Conservation (phyloP, 495 filamentous ascomycete genomes). For the Massariosphaeria phaeospora region DNA sequence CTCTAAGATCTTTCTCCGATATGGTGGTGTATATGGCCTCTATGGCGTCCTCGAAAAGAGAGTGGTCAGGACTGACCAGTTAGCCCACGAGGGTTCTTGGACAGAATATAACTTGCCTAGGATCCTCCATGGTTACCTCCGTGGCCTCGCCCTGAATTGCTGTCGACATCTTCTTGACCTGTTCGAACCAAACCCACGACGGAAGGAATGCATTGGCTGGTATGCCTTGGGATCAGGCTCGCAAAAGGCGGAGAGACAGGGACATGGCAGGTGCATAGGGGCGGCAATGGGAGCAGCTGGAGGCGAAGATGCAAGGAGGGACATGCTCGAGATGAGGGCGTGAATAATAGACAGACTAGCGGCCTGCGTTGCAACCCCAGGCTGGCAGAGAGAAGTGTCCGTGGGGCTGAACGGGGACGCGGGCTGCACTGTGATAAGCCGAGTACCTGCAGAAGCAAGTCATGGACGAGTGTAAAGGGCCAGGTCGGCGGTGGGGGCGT, state of each 20-base stretch:
- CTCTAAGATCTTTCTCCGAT: conserved; percentile 7
- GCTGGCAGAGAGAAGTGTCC: conserved; percentile 4
- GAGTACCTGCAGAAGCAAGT: conserved; percentile 29
- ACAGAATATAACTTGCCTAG: conserved; percentile 3
- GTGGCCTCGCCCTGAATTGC: too few species aligned
- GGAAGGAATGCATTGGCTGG: conserved; percentile 13
- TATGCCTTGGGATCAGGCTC: not conserved
- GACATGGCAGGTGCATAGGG: conserved; percentile 17
- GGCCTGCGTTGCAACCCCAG: not conserved
- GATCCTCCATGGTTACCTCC: conserved; percentile 14
- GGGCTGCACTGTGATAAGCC: conserved; percentile 24
- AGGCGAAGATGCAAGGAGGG: conserved; percentile 14
- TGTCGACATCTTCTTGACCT: conserved; percentile 20
- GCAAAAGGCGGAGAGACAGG: not conserved
- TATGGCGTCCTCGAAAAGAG: conserved; percentile 21
- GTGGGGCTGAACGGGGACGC: conserved; percentile 24
- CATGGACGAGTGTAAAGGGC: conserved; percentile 17
- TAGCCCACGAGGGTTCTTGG: not conserved
- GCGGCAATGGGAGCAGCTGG: conserved; percentile 20
- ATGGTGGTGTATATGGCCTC: conserved; percentile 10
- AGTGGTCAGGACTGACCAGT: conserved; percentile 8
- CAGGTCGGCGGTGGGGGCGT: conserved; percentile 12
- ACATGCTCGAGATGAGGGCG: conserved; percentile 11
- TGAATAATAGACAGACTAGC: not conserved
- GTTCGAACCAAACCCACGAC: conserved; percentile 7